Base-by-base conservation (phyloP, 2,329 filamentous ascomycete genomes). In the Teratosphaeria nubilosa region DNA sequence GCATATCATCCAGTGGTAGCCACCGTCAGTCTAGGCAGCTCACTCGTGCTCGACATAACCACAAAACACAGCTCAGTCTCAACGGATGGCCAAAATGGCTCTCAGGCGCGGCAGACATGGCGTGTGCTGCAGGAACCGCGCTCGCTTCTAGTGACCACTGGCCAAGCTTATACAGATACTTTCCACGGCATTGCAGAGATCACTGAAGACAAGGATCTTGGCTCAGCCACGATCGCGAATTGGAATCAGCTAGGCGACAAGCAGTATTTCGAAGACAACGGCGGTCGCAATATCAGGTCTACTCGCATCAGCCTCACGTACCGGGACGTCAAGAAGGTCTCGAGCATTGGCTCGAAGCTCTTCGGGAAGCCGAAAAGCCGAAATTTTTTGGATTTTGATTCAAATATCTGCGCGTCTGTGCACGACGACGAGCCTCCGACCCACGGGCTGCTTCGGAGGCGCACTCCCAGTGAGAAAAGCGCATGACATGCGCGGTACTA, bases 1-100 rank as follows among this genome's bases (percentile, higher is more conserved):
- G 90, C 92, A 10, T 99, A 99, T 70, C 82, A 88, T 69, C 88
- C 88, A 1, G 84, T 95, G 14, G 92, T 96, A 13, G 94, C 90
- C 63, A 97, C 94, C 1, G 86, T 97, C 62, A 95, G 90, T 74
- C 76, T 99, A 7, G 90, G 90, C 0, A 83, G 84, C 10, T 83
- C 83, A 53, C 77, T 95, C 9, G 90, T 92, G 59, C 78, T 97
- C 55, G 86, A 95, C 65, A 77, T 97, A 14, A 85, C 88, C 5
- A 61, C 64, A 30, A 75, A 79, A 50, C 16, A 6, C 70, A 22
- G 20, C 20, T 16, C n/a, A 48, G n/a, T 9, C 10, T 22, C 41
- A 6, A 78, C 79, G 65, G 86, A 81, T 71, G 83, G 14, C 7
- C 16, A 16, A 16, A 32, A 79, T 10, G 60, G 58, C 59, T 56